These are phyloP conservation scores for Annulohypoxylon moriforme DNA, from an alignment of 495 filamentous ascomycete species.

Conservation along the genomic window DNA sequence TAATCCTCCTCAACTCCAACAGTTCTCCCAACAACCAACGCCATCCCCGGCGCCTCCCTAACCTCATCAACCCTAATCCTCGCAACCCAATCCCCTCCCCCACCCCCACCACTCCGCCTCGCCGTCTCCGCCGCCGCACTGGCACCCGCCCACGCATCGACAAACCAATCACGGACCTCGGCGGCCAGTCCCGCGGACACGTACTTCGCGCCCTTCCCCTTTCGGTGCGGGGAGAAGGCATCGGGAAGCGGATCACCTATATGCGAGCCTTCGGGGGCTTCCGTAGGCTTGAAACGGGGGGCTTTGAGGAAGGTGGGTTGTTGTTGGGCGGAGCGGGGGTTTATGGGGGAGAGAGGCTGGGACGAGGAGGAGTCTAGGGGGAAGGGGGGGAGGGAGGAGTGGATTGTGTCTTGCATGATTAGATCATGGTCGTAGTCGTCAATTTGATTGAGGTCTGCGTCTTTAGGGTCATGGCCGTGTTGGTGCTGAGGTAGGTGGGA, in stretches of 20 bases:
- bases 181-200: constrained; percentile 56
- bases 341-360: neutral
- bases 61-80: constrained; percentile 48
- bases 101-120: constrained; percentile 1
- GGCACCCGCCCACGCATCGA: constrained; percentile 53
- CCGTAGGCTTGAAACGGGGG: constrained; percentile 56
- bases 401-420: constrained; percentile 1
- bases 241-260: constrained; percentile 45
- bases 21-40: constrained; percentile 47
- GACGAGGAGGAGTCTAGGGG: neutral
- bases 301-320: constrained; percentile 51
- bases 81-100: constrained; percentile 29
- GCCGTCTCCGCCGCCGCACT: too few relatives aligned
- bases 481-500: constrained; percentile 3
- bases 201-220: constrained; percentile 52
- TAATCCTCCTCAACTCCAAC: neutral
- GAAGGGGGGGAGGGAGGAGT: neutral
- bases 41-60: constrained; percentile 64
- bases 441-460: too few relatives aligned
- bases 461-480: neutral
- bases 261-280: constrained; percentile 35
- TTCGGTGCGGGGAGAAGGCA: constrained; percentile 57
- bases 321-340: neutral
- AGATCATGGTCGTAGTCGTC: too few relatives aligned
- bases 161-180: constrained; percentile 59